These are phyloP conservation scores for Parafenestella ontariensis DNA, from an alignment of 2,329 filamentous ascomycete genomes.

Conservation along the genomic window DNA sequence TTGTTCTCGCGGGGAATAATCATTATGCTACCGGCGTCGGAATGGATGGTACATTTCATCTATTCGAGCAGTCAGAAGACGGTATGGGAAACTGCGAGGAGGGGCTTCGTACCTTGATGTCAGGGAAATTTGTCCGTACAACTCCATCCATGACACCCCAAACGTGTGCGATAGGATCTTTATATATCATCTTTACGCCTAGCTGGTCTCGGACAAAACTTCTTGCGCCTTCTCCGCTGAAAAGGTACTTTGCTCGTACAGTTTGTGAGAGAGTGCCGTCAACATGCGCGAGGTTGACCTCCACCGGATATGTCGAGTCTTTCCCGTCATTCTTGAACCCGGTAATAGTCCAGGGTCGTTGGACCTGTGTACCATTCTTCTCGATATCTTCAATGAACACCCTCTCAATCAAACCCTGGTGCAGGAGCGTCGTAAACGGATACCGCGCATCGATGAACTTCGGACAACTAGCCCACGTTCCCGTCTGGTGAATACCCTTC, in stretches of 20 bases:
- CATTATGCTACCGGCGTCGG: conserved; percentile 69
- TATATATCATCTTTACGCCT: conserved; percentile 69
- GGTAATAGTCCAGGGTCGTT: conserved; percentile 68
- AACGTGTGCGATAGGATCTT: conserved; percentile 68
- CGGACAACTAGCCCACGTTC: conserved; percentile 85
- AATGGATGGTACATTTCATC: conserved; percentile 74
- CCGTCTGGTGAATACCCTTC: conserved; percentile 64
- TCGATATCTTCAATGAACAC: conserved; percentile 68
- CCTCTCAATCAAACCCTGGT: conserved; percentile 68
- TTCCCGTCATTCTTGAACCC: conserved; percentile 67
- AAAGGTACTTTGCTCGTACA: conserved; percentile 67
- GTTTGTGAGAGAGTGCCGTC: conserved; percentile 75
- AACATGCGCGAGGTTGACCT: conserved; percentile 77
- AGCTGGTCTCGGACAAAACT: conserved; percentile 69
- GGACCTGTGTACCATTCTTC: conserved; percentile 63
- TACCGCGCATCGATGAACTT: conserved; percentile 75
- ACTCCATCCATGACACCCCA: conserved; percentile 74
- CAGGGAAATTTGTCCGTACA: conserved; percentile 67
- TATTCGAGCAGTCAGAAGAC: conserved; percentile 31
- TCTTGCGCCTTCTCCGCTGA: conserved; percentile 68
- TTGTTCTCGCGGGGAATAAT: conserved; percentile 64
- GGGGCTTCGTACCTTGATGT: conserved; percentile 60
- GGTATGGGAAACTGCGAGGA: background rate
- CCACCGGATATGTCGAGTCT: conserved; percentile 76
- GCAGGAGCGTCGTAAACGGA: conserved; percentile 68